Evolutionary conservation across 768 basidiomycete genomes (phyloP).

Genomic region (Phaeolepiota aurea): DNA sequence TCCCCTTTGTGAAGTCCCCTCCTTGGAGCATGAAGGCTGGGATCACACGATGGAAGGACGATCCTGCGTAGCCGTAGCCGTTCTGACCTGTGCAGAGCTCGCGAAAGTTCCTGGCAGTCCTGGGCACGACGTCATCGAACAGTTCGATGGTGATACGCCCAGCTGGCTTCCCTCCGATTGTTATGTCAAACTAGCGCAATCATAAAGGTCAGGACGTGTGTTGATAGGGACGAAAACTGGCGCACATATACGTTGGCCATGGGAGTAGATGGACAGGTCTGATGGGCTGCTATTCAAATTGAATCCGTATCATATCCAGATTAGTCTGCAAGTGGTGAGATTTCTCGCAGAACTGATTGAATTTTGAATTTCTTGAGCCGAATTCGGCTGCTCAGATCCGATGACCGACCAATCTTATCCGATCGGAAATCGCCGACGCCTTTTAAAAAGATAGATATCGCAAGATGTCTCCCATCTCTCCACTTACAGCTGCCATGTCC

Average conservation of each 20-base stretch:
- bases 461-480: neutral
- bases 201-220: constrained; percentile 2
- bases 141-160: constrained; percentile 80
- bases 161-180: constrained; percentile 25
- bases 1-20: constrained; percentile 70
- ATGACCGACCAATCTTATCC: no score
- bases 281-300: no score
- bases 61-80: constrained; percentile 66
- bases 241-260: constrained; percentile 34
- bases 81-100: constrained; percentile 73
- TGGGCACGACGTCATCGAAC: constrained; percentile 71
- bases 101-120: constrained; percentile 79
- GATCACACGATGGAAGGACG: constrained; percentile 76
- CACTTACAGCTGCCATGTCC: constrained; percentile 16
- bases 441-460: no score
- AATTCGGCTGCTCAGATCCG: no score
- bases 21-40: constrained; percentile 85
- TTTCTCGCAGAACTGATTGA: no score
- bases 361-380: no score
- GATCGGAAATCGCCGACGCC: no score
- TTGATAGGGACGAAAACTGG: constrained; percentile 1
- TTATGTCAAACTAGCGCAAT: constrained; percentile 54
- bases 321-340: no score
- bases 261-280: constrained; percentile 9
- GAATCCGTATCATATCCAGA: no score